A percentile compares a stretch with the other conserved stretches of the same genome.
phyloP scores from a whole-genome alignment of 345 rosid genomes.

The Excoecaria cochinchinensis region DNA sequence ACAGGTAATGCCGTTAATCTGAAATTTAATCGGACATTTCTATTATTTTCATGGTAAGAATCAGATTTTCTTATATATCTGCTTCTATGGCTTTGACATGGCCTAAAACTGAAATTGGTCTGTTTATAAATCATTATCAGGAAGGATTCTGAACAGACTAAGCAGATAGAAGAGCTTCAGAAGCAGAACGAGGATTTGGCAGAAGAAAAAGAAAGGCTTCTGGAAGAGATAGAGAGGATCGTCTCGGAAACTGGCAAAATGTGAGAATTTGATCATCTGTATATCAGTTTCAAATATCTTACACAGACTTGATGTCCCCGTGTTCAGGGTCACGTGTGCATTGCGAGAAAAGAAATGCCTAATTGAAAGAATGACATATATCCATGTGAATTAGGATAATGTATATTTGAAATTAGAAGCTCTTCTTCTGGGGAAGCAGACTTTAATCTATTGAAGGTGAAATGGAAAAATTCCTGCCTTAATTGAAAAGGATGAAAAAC shows the following conservation, averaged over 20 bases:
- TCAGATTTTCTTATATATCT: neutral
- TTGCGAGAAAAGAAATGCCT: neutral
- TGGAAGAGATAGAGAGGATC: conserved; percentile 65
- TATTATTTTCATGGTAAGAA: too few species aligned
- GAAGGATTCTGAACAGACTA: conserved; percentile 77
- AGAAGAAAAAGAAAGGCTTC: conserved; percentile 63
- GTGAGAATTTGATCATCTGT: conserved; percentile 14
- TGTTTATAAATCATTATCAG: conserved; percentile 27
- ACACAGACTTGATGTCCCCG: neutral
- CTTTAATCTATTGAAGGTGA: neutral
- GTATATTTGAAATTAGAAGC: neutral
- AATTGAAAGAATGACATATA: neutral
- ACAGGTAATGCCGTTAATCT: conserved; percentile 36
- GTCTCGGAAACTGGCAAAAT: conserved; percentile 39
- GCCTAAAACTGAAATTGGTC: neutral
- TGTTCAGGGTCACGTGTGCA: neutral
- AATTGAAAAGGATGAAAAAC: too few species aligned
- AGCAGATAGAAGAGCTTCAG: conserved; percentile 73
- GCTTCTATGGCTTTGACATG: neutral
- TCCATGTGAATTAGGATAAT: neutral
- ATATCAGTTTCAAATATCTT: neutral
- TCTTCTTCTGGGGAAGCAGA: neutral
- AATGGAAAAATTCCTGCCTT: too few species aligned
- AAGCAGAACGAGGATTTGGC: conserved; percentile 54
- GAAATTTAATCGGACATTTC: too few species aligned